Conservation (phyloP, 306 rosid genomes). For the Adenanthera pavonina region DNA sequence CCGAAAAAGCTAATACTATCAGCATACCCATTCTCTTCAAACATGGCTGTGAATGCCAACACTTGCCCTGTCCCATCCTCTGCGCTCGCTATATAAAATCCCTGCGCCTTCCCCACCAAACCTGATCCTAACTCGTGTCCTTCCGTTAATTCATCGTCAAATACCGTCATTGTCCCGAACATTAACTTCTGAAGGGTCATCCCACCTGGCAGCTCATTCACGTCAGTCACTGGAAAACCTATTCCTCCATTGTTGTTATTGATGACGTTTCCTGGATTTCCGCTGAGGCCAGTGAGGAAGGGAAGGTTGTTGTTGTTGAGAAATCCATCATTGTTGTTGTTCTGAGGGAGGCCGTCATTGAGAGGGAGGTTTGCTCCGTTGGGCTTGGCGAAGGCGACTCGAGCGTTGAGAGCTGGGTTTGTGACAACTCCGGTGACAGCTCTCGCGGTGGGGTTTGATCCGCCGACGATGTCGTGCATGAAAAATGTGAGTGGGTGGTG, state of each 20-base stretch:
- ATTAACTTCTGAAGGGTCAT: slow-evolving; percentile 63
- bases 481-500: slow-evolving; percentile 58
- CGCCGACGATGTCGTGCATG: slow-evolving; percentile 84
- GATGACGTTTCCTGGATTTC: slow-evolving; percentile 48
- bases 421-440: slow-evolving; percentile 75
- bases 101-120: slow-evolving; percentile 79
- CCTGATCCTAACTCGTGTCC: slow-evolving; percentile 80
- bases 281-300: slow-evolving; percentile 82
- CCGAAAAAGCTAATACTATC: slow-evolving; percentile 84
- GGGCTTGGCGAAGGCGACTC: slow-evolving; percentile 89
- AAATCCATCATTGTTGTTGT: slow-evolving; percentile 71
- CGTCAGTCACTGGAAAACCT: slow-evolving; percentile 52
- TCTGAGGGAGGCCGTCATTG: slow-evolving; percentile 63
- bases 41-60: slow-evolving; percentile 77
- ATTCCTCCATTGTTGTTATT: slow-evolving; percentile 60
- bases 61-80: slow-evolving; percentile 78
- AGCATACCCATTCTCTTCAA: slow-evolving; percentile 63
- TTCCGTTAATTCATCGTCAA: slow-evolving; percentile 81
- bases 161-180: slow-evolving; percentile 81
- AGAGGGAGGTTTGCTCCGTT: slow-evolving; percentile 76
- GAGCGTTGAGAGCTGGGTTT: slow-evolving; percentile 78
- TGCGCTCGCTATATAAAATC: slow-evolving; percentile 73
- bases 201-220: slow-evolving; percentile 64
- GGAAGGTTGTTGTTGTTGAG: slow-evolving; percentile 86
- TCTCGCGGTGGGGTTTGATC: slow-evolving; percentile 75